These are phyloP conservation scores for Monosporozyma unispora DNA, from an alignment of 805 yeast species.

Conservation along the genomic window DNA sequence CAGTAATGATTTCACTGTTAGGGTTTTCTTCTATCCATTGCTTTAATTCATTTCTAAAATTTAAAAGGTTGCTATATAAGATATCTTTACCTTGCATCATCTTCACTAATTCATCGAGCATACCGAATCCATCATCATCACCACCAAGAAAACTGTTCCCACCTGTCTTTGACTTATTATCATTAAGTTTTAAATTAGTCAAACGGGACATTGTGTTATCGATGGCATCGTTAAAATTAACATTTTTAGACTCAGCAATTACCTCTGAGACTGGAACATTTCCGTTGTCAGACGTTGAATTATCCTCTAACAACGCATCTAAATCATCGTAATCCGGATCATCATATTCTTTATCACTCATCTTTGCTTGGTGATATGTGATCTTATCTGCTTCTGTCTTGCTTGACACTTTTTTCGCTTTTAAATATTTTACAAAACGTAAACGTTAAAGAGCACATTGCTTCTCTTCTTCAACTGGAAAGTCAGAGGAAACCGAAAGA, in stretches of 20 bases:
- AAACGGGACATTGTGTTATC: neutral
- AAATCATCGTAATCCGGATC: constrained; percentile 59
- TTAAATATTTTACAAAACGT: too few relatives aligned
- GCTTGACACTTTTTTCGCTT: too few relatives aligned
- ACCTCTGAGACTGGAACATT: constrained; percentile 1
- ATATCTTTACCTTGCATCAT: neutral
- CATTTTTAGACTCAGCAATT: constrained; percentile 10
- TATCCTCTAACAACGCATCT: constrained; percentile 80
- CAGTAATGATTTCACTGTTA: constrained; percentile 25
- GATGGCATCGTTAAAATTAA: neutral
- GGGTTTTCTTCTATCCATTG: constrained; percentile 4
- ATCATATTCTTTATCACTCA: constrained; percentile 37
- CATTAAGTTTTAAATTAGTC: neutral
- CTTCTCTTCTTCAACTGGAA: too few relatives aligned
- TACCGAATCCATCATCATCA: constrained; percentile 38
- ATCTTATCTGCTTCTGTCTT: too few relatives aligned
- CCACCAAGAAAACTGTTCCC: neutral
- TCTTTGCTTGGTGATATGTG: neutral
- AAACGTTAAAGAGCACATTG: too few relatives aligned
- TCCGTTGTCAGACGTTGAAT: constrained; percentile 20
- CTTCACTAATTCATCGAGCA: neutral
- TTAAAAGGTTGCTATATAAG: neutral
- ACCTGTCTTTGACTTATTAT: constrained; percentile 6
- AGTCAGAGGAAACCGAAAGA: too few relatives aligned
- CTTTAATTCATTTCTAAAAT: neutral